Percentiles rank a stretch among this genome's conserved stretches.
phyloP scores from a whole-genome alignment of 495 filamentous ascomycete species.

The Xylaria scruposa region DNA sequence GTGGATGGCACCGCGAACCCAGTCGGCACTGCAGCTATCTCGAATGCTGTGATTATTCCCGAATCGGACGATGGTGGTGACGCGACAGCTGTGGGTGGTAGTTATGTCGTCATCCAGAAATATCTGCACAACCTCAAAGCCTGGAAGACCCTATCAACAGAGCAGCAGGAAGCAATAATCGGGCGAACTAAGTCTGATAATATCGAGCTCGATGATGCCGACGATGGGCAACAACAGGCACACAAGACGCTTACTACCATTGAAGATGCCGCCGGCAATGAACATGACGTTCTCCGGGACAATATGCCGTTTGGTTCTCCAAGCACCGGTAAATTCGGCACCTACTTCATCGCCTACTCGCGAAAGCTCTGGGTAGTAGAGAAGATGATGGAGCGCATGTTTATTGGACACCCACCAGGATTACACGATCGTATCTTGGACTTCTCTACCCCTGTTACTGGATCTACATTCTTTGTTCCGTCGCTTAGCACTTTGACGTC shows the following conservation, averaged over 20 bases:
- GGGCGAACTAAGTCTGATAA: conserved; percentile 64
- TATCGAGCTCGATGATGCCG: conserved; percentile 60
- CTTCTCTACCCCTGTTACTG: conserved; percentile 61
- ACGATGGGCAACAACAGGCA: conserved; percentile 51
- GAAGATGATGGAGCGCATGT: conserved; percentile 65
- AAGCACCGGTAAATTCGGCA: conserved; percentile 60
- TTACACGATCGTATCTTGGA: conserved; percentile 63
- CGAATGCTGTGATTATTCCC: conserved; percentile 47
- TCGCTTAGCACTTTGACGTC: conserved; percentile 50
- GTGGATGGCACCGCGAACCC: conserved; percentile 67
- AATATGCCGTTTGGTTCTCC: conserved; percentile 68
- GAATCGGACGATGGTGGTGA: conserved; percentile 56
- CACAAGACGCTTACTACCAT: conserved; percentile 64
- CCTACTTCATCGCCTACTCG: conserved; percentile 67
- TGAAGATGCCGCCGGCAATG: conserved; percentile 57
- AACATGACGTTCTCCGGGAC: conserved; percentile 62
- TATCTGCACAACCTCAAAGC: conserved; percentile 60
- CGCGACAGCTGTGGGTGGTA: conserved; percentile 49
- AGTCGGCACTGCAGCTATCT: conserved; percentile 44
- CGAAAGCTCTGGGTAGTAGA: conserved; percentile 63
- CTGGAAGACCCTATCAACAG: conserved; percentile 55
- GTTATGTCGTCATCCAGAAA: conserved; percentile 66
- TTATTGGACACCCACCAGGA: conserved; percentile 60
- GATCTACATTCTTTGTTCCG: conserved; percentile 61
- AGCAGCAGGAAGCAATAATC: conserved; percentile 63